Evolutionary conservation across 805 yeast species (phyloP).

Genomic region (Yamadazyma ubonensis): DNA sequence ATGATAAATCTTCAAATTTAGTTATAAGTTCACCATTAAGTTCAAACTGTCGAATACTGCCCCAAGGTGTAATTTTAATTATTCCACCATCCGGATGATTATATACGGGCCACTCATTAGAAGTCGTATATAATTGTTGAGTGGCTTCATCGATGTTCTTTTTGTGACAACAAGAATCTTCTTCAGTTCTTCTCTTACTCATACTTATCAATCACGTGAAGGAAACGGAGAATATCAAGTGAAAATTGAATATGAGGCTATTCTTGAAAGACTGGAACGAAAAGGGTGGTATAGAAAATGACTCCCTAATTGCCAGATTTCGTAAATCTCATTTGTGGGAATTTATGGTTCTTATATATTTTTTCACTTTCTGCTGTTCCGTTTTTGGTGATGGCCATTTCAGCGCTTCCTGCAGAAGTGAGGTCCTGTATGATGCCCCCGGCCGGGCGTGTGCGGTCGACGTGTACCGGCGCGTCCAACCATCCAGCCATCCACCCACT

Average conservation of each 20-base stretch:
- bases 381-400: slow-evolving; percentile 6
- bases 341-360: slow-evolving; percentile 7
- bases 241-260: no score
- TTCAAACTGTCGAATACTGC: slow-evolving; percentile 51
- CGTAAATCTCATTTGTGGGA: slow-evolving; percentile 4
- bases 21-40: slow-evolving; percentile 47
- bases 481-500: background rate
- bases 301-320: background rate
- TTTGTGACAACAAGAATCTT: slow-evolving; percentile 9
- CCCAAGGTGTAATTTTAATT: slow-evolving; percentile 62
- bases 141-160: slow-evolving; percentile 17
- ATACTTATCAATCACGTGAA: slow-evolving; percentile 1
- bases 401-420: slow-evolving; percentile 7
- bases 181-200: slow-evolving; percentile 16
- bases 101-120: slow-evolving; percentile 54
- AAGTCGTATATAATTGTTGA: slow-evolving; percentile 18
- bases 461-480: slow-evolving; percentile 4
- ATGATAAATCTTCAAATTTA: slow-evolving; percentile 45
- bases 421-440: background rate
- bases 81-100: slow-evolving; percentile 63
- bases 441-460: background rate
- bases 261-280: background rate
- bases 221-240: no score
- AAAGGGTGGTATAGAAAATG: background rate
- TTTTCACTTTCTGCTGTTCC: slow-evolving; percentile 8